These are phyloP conservation scores for Cladosporium sphaerospermum DNA, from an alignment of 2,329 filamentous ascomycete species.

Conservation along the genomic window DNA sequence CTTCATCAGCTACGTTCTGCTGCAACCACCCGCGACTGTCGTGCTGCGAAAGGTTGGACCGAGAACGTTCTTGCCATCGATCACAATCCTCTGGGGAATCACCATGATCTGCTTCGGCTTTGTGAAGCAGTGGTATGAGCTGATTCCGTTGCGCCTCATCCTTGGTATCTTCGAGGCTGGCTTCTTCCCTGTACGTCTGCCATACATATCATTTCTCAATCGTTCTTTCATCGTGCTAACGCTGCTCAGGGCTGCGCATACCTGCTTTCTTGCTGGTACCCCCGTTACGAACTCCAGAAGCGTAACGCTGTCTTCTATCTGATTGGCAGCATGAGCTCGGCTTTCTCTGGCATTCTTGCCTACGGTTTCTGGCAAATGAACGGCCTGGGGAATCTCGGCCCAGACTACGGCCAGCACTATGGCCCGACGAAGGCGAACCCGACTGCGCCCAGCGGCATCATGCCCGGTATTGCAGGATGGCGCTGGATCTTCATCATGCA, in stretches of 20 bases:
- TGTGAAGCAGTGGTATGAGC: constrained; percentile 43
- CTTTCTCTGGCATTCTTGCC: constrained; percentile 41
- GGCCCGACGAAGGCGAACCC: constrained; percentile 27
- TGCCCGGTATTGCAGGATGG: constrained; percentile 38
- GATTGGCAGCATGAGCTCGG: constrained; percentile 43
- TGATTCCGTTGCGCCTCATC: constrained; percentile 53
- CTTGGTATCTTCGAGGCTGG: constrained; percentile 57
- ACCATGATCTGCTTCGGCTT: constrained; percentile 63
- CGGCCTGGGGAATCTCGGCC: constrained; percentile 39
- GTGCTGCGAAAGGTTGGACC: constrained; percentile 59
- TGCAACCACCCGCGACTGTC: constrained; percentile 66
- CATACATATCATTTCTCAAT: neutral
- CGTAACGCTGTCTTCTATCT: constrained; percentile 44
- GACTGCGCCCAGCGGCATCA: constrained; percentile 17
- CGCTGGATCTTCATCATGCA: constrained; percentile 34
- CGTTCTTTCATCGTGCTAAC: constrained; percentile 2
- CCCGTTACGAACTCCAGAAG: constrained; percentile 33
- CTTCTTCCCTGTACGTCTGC: constrained; percentile 38
- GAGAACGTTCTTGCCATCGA: constrained; percentile 29
- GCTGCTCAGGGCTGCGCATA: constrained; percentile 51
- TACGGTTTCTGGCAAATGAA: constrained; percentile 35
- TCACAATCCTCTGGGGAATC: constrained; percentile 51
- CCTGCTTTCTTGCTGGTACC: constrained; percentile 57
- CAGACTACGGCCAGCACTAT: constrained; percentile 28
- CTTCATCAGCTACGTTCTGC: constrained; percentile 66